Percentiles rank a stretch among this genome's conserved stretches.
phyloP scores from a whole-genome alignment of 306 rosid species.

The Vigna hirtella region DNA sequence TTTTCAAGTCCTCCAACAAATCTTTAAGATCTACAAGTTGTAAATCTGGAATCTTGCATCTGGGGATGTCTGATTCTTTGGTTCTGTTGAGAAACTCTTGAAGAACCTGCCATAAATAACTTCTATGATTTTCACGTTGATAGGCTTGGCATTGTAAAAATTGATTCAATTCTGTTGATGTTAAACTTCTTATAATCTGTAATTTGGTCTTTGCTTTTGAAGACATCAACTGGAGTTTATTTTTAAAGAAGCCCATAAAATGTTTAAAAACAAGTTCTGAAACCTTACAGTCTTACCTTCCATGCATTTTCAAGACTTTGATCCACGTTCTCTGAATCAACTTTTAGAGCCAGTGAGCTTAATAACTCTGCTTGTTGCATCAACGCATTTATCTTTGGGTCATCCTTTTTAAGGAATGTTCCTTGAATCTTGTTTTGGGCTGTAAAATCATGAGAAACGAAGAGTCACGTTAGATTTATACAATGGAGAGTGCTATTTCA shows the following conservation, averaged over 20 bases:
- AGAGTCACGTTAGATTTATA: slow-evolving; percentile 39
- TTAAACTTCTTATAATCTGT: slow-evolving; percentile 22
- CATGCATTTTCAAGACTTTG: slow-evolving; percentile 98
- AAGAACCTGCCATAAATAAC: slow-evolving; percentile 70
- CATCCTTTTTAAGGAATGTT: slow-evolving; percentile 86
- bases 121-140: slow-evolving; percentile 25
- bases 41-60: slow-evolving; percentile 66
- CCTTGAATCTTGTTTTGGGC: slow-evolving; percentile 69
- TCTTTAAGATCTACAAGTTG: slow-evolving; percentile 80
- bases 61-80: slow-evolving; percentile 71
- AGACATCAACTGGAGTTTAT: slow-evolving; percentile 4
- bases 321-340: slow-evolving; percentile 81
- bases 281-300: slow-evolving; percentile 75
- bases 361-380: slow-evolving; percentile 97
- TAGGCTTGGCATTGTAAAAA: slow-evolving; percentile 19
- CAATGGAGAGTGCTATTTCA: slow-evolving; percentile 38
- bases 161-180: slow-evolving; percentile 1
- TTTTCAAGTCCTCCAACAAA: slow-evolving; percentile 68
- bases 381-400: slow-evolving; percentile 79
- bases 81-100: slow-evolving; percentile 84
- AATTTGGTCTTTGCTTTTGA: slow-evolving; percentile 25
- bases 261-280: slow-evolving; percentile 31
- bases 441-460: slow-evolving; percentile 49
- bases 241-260: slow-evolving; percentile 20
- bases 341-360: slow-evolving; percentile 86